Percentiles rank a stretch among this genome's conserved stretches.
Conservation (phyloP, 768 basidiomycete genomes). For the Chalciporus pseudorubinellus region DNA sequence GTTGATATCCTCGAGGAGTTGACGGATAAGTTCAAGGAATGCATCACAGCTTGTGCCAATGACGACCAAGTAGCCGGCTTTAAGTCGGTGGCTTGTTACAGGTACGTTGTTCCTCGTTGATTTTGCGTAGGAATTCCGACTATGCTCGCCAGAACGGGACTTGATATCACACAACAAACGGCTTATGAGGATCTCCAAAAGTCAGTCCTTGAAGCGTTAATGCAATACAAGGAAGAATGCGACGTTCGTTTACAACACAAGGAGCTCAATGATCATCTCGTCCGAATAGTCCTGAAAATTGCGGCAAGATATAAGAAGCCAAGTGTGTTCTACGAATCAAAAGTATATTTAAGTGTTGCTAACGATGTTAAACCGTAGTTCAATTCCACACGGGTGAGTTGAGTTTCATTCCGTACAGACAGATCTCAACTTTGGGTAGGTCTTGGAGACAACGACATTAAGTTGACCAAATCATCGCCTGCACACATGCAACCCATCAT, state of each 20-base stretch:
- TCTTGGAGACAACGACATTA: constrained; percentile 72
- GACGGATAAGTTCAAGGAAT: constrained; percentile 32
- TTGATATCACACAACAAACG: constrained; percentile 45
- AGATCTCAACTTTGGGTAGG: constrained; percentile 28
- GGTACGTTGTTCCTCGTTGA: constrained; percentile 8
- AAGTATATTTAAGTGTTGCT: neutral
- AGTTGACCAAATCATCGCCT: constrained; percentile 55
- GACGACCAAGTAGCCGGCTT: constrained; percentile 59
- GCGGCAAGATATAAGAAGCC: constrained; percentile 57
- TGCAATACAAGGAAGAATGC: constrained; percentile 35
- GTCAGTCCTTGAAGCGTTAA: constrained; percentile 31
- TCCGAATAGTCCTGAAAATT: constrained; percentile 51
- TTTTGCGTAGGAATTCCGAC: no score
- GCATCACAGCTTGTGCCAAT: constrained; percentile 37
- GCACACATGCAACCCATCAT: constrained; percentile 68
- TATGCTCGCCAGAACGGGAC: constrained; percentile 48
- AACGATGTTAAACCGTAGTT: constrained; percentile 40
- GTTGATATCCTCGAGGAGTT: constrained; percentile 28
- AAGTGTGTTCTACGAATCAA: constrained; percentile 36
- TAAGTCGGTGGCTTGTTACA: constrained; percentile 77
- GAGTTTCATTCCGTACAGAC: neutral
- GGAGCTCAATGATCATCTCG: constrained; percentile 63
- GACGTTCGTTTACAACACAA: constrained; percentile 59
- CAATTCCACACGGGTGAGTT: constrained; percentile 71
- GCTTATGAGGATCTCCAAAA: constrained; percentile 30